phyloP scores from a whole-genome alignment of 306 rosid genomes.

The Vigna hirtella region DNA sequence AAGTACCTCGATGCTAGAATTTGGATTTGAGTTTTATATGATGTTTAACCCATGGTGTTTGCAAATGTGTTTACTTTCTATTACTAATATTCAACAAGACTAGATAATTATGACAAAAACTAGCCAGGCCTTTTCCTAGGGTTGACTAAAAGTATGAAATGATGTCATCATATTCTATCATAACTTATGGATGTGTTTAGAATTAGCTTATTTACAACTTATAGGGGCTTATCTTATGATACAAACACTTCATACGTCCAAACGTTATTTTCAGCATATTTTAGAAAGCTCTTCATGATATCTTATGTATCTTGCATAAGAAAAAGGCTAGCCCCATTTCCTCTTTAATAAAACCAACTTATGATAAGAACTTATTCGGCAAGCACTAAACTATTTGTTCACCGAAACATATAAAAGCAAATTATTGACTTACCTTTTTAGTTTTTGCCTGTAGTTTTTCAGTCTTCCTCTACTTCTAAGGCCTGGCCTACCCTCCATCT shows the following conservation, averaged over 20 bases:
- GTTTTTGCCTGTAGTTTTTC: neutral
- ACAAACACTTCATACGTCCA: neutral
- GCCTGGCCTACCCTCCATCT: neutral
- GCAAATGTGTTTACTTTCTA: neutral
- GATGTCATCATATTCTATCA: neutral
- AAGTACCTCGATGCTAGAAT: neutral
- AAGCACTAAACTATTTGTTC: neutral
- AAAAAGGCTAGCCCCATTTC: neutral
- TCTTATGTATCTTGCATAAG: neutral
- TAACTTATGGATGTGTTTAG: neutral
- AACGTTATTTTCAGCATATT: neutral
- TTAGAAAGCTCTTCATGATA: neutral
- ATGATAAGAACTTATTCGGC: neutral
- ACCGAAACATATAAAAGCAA: neutral
- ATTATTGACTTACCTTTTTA: neutral
- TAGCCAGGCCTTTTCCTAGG: neutral
- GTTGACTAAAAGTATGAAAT: neutral
- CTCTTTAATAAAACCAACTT: neutral
- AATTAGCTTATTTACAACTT: neutral
- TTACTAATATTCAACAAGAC: slow-evolving; percentile 9
- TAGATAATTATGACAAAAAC: neutral
- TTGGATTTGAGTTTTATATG: slow-evolving; percentile 2
- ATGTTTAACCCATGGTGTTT: slow-evolving; percentile 11
- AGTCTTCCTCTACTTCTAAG: neutral
- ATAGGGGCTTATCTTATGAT: neutral